phyloP scores from a whole-genome alignment of 2,329 filamentous ascomycete species.

The Colletotrichum phormii region DNA sequence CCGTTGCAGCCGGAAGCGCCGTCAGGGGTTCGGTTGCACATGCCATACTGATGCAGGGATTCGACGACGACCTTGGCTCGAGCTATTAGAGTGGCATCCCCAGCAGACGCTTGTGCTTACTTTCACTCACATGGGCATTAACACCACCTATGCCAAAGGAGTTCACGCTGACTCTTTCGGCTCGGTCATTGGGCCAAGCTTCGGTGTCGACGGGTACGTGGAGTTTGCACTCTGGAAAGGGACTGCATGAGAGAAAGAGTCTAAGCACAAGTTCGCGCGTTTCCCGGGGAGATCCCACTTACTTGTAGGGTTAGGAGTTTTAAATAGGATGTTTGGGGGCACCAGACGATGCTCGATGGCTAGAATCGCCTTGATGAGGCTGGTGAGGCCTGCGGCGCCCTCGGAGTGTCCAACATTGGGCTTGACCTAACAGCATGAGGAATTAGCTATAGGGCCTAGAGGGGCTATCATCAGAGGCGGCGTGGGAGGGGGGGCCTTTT shows the following conservation, averaged over 20 bases:
- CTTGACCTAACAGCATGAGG: too few species aligned
- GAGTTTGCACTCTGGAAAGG: conserved; percentile 40
- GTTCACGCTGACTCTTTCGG: conserved; percentile 43
- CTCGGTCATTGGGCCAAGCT: conserved; percentile 44
- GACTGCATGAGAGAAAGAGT: too few species aligned
- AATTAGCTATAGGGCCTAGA: too few species aligned
- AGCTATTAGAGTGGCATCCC: neutral
- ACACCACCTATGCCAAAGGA: conserved; percentile 49
- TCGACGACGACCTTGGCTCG: too few species aligned
- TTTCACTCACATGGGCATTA: conserved; percentile 45
- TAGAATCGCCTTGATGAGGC: conserved; percentile 56
- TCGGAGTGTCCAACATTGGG: conserved; percentile 57
- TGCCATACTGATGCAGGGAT: too few species aligned
- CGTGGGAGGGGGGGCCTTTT: too few species aligned
- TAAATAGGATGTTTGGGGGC: conserved; percentile 52
- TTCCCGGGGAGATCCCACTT: too few species aligned
- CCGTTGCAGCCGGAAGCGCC: too few species aligned
- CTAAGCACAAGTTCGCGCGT: too few species aligned
- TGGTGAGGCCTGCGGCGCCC: conserved; percentile 53
- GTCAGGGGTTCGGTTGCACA: too few species aligned
- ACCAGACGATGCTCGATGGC: conserved; percentile 52
- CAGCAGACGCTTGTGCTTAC: neutral
- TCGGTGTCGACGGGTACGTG: too few species aligned
- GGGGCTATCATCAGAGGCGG: too few species aligned
- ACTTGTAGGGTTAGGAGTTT: conserved; percentile 43